A percentile compares a stretch with the other conserved stretches of the same genome.
These are phyloP conservation scores for Eragrostis tef DNA, from an alignment of 202 grass and related monocot genomes.

Conservation along the genomic window DNA sequence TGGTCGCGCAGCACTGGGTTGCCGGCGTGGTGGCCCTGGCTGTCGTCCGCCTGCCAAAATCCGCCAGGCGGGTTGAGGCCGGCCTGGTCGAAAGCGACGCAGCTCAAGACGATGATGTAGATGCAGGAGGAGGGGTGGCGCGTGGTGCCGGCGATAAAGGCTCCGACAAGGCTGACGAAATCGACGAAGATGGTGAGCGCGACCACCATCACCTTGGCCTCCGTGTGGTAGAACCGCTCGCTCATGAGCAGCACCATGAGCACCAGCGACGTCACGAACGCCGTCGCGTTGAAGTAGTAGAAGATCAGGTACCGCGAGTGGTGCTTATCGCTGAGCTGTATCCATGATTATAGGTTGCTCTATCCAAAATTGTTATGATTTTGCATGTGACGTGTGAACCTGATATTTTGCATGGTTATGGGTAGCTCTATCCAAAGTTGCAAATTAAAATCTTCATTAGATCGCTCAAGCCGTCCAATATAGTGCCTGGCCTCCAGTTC, in stretches of 20 bases:
- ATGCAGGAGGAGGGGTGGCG: constrained; percentile 9
- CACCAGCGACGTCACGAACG: not conserved
- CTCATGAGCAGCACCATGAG: constrained; percentile 50
- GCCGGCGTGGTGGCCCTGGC: not conserved
- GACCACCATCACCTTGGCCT: constrained; percentile 17
- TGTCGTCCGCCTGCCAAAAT: constrained; percentile 38
- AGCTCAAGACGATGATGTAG: no score
- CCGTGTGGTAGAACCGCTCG: constrained; percentile 1
- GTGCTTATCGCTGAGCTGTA: no score
- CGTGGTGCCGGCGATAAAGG: constrained; percentile 41
- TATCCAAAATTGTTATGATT: no score
- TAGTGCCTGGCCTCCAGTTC: no score
- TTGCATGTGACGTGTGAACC: no score
- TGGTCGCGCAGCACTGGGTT: constrained; percentile 31
- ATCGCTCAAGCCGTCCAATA: no score
- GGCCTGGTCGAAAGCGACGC: no score
- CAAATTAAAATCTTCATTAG: no score
- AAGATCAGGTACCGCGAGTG: not conserved
- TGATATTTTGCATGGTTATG: no score
- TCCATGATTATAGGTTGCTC: no score
- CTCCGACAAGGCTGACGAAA: constrained; percentile 50
- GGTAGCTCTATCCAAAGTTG: no score
- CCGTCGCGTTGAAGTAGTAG: not conserved
- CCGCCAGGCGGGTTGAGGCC: constrained; percentile 54
- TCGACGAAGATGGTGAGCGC: constrained; percentile 40